Conservation (phyloP, 306 rosid species). For the Begonia fuchsioides region DNA sequence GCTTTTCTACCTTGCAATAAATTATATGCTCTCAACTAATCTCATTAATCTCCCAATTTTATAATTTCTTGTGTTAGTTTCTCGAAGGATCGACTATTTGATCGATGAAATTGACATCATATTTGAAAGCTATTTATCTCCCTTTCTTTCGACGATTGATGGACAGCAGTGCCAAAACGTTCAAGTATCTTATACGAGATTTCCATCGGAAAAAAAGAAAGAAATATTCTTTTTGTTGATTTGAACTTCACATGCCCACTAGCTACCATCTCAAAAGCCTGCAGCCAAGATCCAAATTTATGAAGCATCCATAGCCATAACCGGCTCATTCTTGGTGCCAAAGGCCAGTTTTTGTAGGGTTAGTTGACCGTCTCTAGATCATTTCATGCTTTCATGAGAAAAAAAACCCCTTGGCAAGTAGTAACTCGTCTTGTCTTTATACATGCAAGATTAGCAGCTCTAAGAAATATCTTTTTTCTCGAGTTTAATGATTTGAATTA, state of each 20-base stretch:
- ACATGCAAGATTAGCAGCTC: too few species aligned
- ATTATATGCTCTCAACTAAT: too few species aligned
- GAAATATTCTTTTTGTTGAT: background rate
- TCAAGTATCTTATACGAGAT: background rate
- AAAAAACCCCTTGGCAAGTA: too few species aligned
- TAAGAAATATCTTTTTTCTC: too few species aligned
- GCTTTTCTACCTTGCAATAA: too few species aligned
- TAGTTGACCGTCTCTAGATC: slow-evolving; percentile 13
- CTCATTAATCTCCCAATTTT: too few species aligned
- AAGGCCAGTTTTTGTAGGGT: slow-evolving; percentile 23
- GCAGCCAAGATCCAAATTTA: background rate
- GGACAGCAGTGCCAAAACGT: slow-evolving; percentile 8
- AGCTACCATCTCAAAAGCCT: slow-evolving; percentile 12
- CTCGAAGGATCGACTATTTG: too few species aligned
- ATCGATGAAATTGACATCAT: too few species aligned
- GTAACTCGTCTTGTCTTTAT: too few species aligned
- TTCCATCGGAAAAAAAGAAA: background rate
- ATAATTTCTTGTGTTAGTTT: too few species aligned
- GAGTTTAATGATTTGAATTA: background rate
- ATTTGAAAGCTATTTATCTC: slow-evolving; percentile 15
- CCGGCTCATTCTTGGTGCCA: slow-evolving; percentile 26
- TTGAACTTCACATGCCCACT: slow-evolving; percentile 18
- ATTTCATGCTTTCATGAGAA: too few species aligned
- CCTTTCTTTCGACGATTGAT: slow-evolving; percentile 23
- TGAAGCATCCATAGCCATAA: slow-evolving; percentile 1